Conservation (phyloP, 208 protist genomes). For the Zelonia costaricensis region DNA sequence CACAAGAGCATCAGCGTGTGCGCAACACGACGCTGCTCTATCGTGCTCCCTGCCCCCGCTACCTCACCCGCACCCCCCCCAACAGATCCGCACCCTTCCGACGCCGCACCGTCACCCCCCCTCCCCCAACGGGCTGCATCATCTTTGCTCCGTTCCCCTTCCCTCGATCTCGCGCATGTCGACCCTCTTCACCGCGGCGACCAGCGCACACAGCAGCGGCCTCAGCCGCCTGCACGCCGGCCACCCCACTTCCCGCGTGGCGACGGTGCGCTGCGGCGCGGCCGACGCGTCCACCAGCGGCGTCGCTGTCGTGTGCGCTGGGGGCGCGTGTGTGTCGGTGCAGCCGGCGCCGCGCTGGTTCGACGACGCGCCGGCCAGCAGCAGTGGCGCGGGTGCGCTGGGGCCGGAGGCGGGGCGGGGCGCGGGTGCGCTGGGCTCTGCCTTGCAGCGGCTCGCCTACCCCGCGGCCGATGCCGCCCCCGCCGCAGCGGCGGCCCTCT, state of each 20-base stretch:
- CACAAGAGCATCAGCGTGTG: too few relatives aligned
- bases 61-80: too few relatives aligned
- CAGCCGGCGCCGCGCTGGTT: constrained; percentile 15
- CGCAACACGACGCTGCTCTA: too few relatives aligned
- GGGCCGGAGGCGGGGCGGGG: constrained; percentile 12
- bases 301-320: constrained; percentile 14
- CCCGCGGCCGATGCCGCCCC: neutral
- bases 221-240: neutral
- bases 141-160: too few relatives aligned
- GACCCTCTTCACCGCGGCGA: too few relatives aligned
- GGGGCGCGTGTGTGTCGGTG: constrained; percentile 22
- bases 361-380: neutral
- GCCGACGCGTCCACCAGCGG: too few relatives aligned
- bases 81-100: too few relatives aligned
- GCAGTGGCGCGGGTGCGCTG: neutral
- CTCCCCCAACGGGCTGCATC: too few relatives aligned
- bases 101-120: too few relatives aligned
- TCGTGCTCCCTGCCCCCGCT: too few relatives aligned
- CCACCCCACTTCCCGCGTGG: constrained; percentile 20
- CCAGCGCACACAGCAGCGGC: neutral
- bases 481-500: neutral
- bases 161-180: too few relatives aligned
- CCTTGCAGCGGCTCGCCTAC: constrained; percentile 6
- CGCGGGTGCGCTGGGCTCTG: constrained; percentile 1
- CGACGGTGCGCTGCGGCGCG: constrained; percentile 8